phyloP scores from a whole-genome alignment of 768 basidiomycete species.

The Phaeotremella fagi region DNA sequence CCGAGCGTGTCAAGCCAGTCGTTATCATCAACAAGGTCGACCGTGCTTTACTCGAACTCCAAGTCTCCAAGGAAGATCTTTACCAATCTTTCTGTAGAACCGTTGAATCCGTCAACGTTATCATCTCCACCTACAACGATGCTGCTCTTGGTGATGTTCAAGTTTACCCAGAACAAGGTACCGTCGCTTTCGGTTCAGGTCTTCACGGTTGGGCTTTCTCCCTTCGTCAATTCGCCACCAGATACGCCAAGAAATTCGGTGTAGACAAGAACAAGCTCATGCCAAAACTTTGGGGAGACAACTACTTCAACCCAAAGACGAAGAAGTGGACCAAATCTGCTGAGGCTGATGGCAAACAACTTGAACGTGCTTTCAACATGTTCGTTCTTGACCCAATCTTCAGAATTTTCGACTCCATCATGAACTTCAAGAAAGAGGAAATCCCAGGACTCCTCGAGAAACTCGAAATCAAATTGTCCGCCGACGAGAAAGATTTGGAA shows the following conservation, averaged over 20 bases:
- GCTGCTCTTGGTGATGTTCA: conserved; percentile 92
- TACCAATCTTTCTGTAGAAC: conserved; percentile 98
- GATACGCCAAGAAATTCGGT: conserved; percentile 98
- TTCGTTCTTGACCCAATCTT: conserved; percentile 99
- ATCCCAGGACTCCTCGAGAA: conserved; percentile 83
- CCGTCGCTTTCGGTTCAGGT: conserved; percentile 97
- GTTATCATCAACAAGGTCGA: conserved; percentile 99
- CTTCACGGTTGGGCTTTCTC: conserved; percentile 99
- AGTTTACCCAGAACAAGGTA: conserved; percentile 97
- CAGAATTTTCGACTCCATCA: conserved; percentile 95
- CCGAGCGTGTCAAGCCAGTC: conserved; percentile 99
- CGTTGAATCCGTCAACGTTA: conserved; percentile 96
- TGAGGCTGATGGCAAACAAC: conserved; percentile 76
- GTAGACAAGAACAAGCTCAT: conserved; percentile 99
- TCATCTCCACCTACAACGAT: conserved; percentile 96
- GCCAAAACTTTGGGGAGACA: conserved; percentile 96
- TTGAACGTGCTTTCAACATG: conserved; percentile 94
- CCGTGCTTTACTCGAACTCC: conserved; percentile 96
- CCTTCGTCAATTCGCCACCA: conserved; percentile 88
- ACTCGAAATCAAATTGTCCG: conserved; percentile 83
- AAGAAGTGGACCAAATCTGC: conserved; percentile 90
- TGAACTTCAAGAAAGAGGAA: conserved; percentile 98
- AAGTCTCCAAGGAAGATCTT: conserved; percentile 92
- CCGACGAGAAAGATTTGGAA: conserved; percentile 87
- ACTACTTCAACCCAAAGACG: conserved; percentile 96